These are phyloP conservation scores for Begonia masoniana DNA, from an alignment of 306 rosid species.

Conservation along the genomic window DNA sequence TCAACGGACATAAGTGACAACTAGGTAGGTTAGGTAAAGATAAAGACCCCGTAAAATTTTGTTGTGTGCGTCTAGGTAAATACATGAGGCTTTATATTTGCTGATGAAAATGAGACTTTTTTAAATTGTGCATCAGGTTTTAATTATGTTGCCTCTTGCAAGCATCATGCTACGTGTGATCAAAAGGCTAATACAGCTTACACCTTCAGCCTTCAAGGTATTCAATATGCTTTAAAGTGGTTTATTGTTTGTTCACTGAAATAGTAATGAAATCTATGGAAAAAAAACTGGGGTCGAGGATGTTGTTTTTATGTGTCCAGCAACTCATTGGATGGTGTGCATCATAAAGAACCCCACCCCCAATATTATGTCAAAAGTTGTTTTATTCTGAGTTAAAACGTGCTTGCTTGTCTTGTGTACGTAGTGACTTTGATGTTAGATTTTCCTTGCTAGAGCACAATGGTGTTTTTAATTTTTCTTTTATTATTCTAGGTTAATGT, in stretches of 20 bases:
- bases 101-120: neutral
- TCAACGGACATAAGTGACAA: too few species aligned
- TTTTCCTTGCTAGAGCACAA: neutral
- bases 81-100: neutral
- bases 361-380: too few species aligned
- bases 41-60: too few species aligned
- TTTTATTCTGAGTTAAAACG: too few species aligned
- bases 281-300: too few species aligned
- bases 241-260: neutral
- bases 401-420: too few species aligned
- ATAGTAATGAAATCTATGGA: too few species aligned
- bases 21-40: too few species aligned
- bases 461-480: neutral
- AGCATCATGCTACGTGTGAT: constrained; percentile 58
- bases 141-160: constrained; percentile 68
- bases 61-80: neutral
- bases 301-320: too few species aligned
- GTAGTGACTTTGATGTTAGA: too few species aligned
- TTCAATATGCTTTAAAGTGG: constrained; percentile 2
- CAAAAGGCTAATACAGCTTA: constrained; percentile 69
- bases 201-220: constrained; percentile 78
- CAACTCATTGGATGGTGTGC: too few species aligned
- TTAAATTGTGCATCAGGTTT: constrained; percentile 40
- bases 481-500: constrained; percentile 43
- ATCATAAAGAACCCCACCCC: too few species aligned